Evolutionary conservation across 208 protist genomes (phyloP).

Genomic region (Trypanosoma brucei): DNA sequence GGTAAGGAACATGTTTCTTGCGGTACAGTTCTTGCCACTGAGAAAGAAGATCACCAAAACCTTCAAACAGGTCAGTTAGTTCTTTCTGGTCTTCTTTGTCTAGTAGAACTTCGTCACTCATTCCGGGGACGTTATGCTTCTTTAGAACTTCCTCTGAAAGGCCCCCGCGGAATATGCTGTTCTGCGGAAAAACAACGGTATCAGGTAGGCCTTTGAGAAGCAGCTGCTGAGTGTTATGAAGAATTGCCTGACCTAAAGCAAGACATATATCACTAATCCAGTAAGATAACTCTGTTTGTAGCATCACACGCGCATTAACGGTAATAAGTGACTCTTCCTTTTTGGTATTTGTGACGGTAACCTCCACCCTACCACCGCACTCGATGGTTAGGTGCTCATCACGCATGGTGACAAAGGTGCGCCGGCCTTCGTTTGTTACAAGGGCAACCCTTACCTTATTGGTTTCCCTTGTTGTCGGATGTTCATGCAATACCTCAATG

Average conservation of each 20-base stretch:
- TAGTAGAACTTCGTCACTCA: constrained; percentile 7
- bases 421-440: constrained; percentile 28
- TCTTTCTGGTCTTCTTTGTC: constrained; percentile 17
- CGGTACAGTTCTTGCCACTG: constrained; percentile 26
- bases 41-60: constrained; percentile 13
- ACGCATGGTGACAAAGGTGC: constrained; percentile 14
- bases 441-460: constrained; percentile 22
- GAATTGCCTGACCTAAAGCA: constrained; percentile 57
- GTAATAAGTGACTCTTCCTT: constrained; percentile 23
- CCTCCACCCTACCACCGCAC: constrained; percentile 29
- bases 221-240: constrained; percentile 34
- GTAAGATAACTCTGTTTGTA: constrained; percentile 46
- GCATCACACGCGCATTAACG: constrained; percentile 39
- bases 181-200: constrained; percentile 15
- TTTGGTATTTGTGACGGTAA: constrained; percentile 23
- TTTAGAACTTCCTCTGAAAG: constrained; percentile 25
- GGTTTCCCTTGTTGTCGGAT: constrained; percentile 15
- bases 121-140: constrained; percentile 7
- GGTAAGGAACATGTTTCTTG: constrained; percentile 18
- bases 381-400: constrained; percentile 22
- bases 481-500: constrained; percentile 37
- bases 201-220: constrained; percentile 24
- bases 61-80: constrained; percentile 19
- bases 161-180: constrained; percentile 40
- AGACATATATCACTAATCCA: constrained; percentile 73